Evolutionary conservation across 1,284 basidiomycete species (phyloP), one percentile per base, ranked within the genome.

Genomic region (Sporisorium graminicola): DNA sequence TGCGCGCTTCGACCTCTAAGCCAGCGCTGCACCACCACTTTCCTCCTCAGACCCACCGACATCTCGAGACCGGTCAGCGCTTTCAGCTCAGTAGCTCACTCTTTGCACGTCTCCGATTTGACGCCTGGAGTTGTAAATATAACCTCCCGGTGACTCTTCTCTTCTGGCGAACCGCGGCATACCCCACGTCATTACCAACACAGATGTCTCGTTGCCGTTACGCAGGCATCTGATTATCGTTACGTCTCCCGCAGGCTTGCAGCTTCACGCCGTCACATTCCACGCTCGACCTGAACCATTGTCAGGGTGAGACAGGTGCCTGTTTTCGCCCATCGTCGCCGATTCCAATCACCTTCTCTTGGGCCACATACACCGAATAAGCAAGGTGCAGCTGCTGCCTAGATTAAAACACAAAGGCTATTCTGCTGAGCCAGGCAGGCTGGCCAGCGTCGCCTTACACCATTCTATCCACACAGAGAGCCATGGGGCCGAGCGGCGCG

Each of bases 401-500:
- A 43, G 37, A 63, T 42, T 20, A 26, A n/a, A 5, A 35, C 31
- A 31, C 29, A 47, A 43, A 22, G 31, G 43, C 29, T n/a, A n/a
- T 47, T 26, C 22, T 42, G 59, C 69, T 72, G 69, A 72, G 69
- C 69, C 64, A 72, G 55, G 52, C 29, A 56, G 55, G 64, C 59
- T 66, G 63, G 69, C 64, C 69, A 72, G 69, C 69, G 43, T 57
- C 59, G 33, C 46, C 47, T 31, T 37, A 27, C 69, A 75, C 13
- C 60, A 70, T 75, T 57, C 59, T 70, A 35, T 65, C 67, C 16
- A 53, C 66, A 20, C 46, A 60, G 35, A 63, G 62, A 63, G 64
- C 49, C 35, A 75, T 76, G 74, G 65, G 65, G 53, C 68, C 74
- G 50, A 68, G 68, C 56, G 62, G 65, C 61, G 68, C 68, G 26